Evolutionary conservation across 139 green algal species (phyloP).

Genomic region (Trebouxia sp.): DNA sequence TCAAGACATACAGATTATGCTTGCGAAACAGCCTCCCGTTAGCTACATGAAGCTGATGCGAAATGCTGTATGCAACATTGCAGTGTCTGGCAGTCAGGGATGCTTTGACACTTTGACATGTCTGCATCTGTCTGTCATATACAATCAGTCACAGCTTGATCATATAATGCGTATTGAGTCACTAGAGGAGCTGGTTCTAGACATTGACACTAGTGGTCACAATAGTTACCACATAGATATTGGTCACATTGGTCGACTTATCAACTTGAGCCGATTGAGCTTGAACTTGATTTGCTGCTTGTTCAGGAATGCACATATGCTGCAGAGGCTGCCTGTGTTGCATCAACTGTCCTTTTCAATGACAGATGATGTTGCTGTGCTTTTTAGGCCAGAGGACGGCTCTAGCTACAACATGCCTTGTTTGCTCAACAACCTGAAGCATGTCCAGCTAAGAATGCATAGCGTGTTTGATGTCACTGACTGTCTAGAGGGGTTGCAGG

Average conservation of each 20-base stretch:
- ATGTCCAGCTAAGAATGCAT: constrained; percentile 2
- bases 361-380: constrained; percentile 1
- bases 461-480: constrained; percentile 21
- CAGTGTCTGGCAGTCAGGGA: no score
- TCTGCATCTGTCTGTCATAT: neutral
- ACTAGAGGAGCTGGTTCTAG: neutral
- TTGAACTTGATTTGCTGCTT: neutral
- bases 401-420: neutral
- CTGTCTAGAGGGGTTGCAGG: neutral
- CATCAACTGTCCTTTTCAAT: neutral
- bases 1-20: no score
- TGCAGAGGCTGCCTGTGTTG: neutral
- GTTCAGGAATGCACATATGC: neutral
- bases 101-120: neutral
- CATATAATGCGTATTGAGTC: neutral
- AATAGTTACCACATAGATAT: neutral
- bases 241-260: neutral
- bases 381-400: constrained; percentile 5
- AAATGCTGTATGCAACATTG: no score
- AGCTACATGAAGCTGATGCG: no score
- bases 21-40: no score
- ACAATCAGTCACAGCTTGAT: neutral
- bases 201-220: neutral
- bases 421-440: neutral
- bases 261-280: neutral